Base-by-base conservation (phyloP, 208 protist species). In the Leishmania tropica region DNA sequence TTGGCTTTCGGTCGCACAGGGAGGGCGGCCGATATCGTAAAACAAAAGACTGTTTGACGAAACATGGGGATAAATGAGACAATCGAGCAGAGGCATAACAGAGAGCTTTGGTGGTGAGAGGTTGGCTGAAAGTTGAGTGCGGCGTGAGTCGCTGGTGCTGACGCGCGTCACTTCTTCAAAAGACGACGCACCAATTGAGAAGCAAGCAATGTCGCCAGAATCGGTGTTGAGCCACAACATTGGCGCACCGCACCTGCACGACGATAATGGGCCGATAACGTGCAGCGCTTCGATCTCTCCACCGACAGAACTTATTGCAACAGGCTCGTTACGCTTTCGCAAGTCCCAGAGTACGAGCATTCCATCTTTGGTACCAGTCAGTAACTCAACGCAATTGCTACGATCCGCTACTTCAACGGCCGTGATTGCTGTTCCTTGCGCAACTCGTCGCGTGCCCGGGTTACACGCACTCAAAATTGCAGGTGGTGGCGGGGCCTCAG, bases 261-360 rank as follows among this genome's bases (percentile, higher is more conserved):
- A 75, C 8, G 15, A 35, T 19, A 17, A 53, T 19, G 73, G 56
- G 3, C 24, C 19, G 11, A 37, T 42, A 17, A 24, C 19, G 11
- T 62, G 47, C 42, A 86, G 42, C 4, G 72, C 42, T 62, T 86
- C 74, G 15, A 82, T 58, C 4, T 54, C 35, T 1, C 78, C 75
- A 79, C 81, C 54, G 56, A 89, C 54, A 85, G 72, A 58, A 56
- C 5, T 62, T 37, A 71, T 37, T 5, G 83, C 81, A 21, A 93
- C 70, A 65, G 76, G 86, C 28, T 86, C 54, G 35, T 83, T 60
- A 15, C 79, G 51, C 48, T 70, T 89, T 31, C 92, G 87, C 53
- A 90, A 76, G 81, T 96, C 92, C 91, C 92, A 96, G 53, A 96
- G 76, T 35, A 87, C 85, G 0, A 96, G 54, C 28, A 80, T 53